These are phyloP conservation scores for Naganishia sp. DNA, from an alignment of 1,284 basidiomycete species.

Conservation along the genomic window DNA sequence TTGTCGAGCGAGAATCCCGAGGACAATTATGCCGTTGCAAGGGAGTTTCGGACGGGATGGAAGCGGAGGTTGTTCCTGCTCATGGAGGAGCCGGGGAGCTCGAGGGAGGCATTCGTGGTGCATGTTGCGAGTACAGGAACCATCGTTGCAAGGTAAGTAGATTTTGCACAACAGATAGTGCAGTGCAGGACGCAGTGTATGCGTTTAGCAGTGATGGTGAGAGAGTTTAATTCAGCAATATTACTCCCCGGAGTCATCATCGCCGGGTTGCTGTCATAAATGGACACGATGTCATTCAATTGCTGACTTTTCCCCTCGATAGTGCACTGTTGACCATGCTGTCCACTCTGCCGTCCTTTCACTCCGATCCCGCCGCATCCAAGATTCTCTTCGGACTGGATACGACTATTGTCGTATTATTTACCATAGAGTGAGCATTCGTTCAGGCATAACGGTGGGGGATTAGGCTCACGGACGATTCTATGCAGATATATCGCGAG, in stretches of 20 bases:
- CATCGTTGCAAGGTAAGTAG: constrained; percentile 52
- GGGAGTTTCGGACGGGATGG: constrained; percentile 46
- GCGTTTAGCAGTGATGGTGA: too few relatives aligned
- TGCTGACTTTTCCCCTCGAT: not conserved
- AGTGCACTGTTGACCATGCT: constrained; percentile 78
- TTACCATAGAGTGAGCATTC: constrained; percentile 66
- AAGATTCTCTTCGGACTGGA: constrained; percentile 75
- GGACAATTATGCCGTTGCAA: constrained; percentile 51
- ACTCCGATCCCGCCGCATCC: constrained; percentile 62
- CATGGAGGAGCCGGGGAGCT: constrained; percentile 52
- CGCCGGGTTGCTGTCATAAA: too few relatives aligned
- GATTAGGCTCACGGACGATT: not conserved
- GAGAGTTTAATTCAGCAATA: too few relatives aligned
- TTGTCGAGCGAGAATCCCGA: constrained; percentile 46
- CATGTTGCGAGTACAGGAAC: constrained; percentile 51
- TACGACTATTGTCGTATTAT: constrained; percentile 74
- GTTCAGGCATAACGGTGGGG: not conserved
- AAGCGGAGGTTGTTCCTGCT: constrained; percentile 52
- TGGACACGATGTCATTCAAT: too few relatives aligned
- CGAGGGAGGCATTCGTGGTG: constrained; percentile 51
- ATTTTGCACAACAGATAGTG: not conserved
- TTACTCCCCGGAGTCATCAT: too few relatives aligned
- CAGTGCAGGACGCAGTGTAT: too few relatives aligned
- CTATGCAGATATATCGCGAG: constrained; percentile 27
- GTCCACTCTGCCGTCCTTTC: constrained; percentile 80